Percentiles rank a stretch among this genome's conserved stretches.
These are phyloP conservation scores for Sordariomycetes sp. DNA, from an alignment of 2,329 filamentous ascomycete species.

Conservation along the genomic window DNA sequence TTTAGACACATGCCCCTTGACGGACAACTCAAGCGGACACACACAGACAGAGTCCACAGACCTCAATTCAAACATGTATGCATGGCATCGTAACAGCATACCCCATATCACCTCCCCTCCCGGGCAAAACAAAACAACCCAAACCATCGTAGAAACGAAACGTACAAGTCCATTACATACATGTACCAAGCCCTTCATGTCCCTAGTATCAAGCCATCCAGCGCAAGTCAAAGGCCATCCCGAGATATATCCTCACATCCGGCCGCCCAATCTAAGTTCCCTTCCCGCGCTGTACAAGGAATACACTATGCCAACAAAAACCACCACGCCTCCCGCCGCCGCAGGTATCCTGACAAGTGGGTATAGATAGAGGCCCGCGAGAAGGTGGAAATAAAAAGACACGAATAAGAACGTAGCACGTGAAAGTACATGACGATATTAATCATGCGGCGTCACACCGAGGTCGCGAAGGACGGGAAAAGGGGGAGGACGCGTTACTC, in stretches of 20 bases:
- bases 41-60: neutral
- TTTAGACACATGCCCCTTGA: no score
- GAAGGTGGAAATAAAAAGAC: neutral
- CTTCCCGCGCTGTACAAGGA: neutral
- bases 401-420: neutral
- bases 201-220: neutral
- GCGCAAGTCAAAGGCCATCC: neutral
- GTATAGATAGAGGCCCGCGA: neutral
- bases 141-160: neutral
- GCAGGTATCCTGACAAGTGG: neutral
- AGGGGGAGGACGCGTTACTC: neutral
- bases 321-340: neutral
- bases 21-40: neutral
- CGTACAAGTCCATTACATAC: neutral
- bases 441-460: neutral
- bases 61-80: neutral
- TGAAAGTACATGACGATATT: neutral
- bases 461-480: conserved; percentile 1
- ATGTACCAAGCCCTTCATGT: neutral
- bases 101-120: neutral
- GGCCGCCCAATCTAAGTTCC: neutral
- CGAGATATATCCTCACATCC: neutral
- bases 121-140: neutral
- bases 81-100: neutral
- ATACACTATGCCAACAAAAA: neutral